Conservation (phyloP, 1,139 yeast species). For the Nematodospora anomalae region DNA sequence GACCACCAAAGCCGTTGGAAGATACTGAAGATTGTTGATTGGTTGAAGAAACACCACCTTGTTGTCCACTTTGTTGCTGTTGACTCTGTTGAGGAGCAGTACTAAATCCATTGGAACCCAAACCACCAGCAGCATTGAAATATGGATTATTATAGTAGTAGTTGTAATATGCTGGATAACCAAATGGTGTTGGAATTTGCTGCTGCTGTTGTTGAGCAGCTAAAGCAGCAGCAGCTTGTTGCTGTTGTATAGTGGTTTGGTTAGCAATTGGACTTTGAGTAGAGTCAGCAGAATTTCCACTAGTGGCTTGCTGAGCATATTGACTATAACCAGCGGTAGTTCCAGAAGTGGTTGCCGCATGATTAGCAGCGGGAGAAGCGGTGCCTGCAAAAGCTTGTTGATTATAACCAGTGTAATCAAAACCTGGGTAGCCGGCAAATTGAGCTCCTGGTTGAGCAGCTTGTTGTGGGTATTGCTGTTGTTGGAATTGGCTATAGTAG, state of each 20-base stretch:
- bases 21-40: slow-evolving; percentile 12
- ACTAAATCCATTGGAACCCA: slow-evolving; percentile 24
- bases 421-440: slow-evolving; percentile 47
- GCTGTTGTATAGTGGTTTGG: slow-evolving; percentile 24
- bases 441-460: slow-evolving; percentile 44
- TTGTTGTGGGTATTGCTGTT: slow-evolving; percentile 46
- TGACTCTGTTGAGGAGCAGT: slow-evolving; percentile 16
- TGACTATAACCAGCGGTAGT: slow-evolving; percentile 24
- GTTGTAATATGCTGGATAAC: slow-evolving; percentile 47
- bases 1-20: slow-evolving; percentile 18
- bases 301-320: slow-evolving; percentile 29
- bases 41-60: slow-evolving; percentile 7
- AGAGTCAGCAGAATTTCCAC: slow-evolving; percentile 20
- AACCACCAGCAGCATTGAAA: slow-evolving; percentile 28
- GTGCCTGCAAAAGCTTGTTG: slow-evolving; percentile 33
- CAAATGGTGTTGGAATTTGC: slow-evolving; percentile 37
- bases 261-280: slow-evolving; percentile 30
- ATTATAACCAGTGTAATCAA: slow-evolving; percentile 43
- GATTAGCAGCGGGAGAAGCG: slow-evolving; percentile 39
- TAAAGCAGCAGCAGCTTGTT: slow-evolving; percentile 12
- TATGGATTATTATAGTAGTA: slow-evolving; percentile 47
- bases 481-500: slow-evolving; percentile 32
- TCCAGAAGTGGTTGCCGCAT: slow-evolving; percentile 25
- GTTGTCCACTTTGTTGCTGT: slow-evolving; percentile 11
- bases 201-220: slow-evolving; percentile 16